Base-by-base conservation (phyloP, 805 yeast species). In the Wickerhamomyces silvicola region DNA sequence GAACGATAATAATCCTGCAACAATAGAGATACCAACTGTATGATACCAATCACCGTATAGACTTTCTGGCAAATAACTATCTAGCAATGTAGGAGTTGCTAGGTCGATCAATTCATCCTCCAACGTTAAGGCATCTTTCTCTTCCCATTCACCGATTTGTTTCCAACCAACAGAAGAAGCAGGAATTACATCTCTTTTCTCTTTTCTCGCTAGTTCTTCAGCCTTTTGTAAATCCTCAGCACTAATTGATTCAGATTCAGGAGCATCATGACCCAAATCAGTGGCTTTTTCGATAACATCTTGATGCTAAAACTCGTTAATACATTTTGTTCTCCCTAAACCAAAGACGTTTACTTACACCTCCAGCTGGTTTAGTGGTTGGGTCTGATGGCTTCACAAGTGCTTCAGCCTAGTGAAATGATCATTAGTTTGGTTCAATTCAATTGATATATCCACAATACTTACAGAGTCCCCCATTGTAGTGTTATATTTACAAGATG, bases 41-140 rank as follows among this genome's bases (percentile, higher is more conserved):
- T 92, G 97, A 53, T 81, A 92, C 98, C 98, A 92, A 53, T 92
- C 97, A 32, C 98, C 98, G 48, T 82, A 84, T 11, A 75, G 71
- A 22, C 60, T 66, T 18, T 84, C 81, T 7, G 94, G 94, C 33
- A 92, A 60, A 48, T 79, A 72, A 37, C 73, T 68, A 49, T 87
- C 96, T 37, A 88, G 62, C 22, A 82, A 49, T 0, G 97, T 84
- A 14, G 86, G 77, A 16, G 73, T 70, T 16, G 79, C 68, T 45
- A 87, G 62, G 55, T 87, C 95, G 41, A 72, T 68, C 35, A 78
- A 62, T 46, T 79, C 83, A 53, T 85, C 94, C 22, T 80, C 83
- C 10, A 57, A 56, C 7, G 74, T 75, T 44, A 84, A 62, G 2
- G 62, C 60, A 54, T 81, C 88, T 25, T 71, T 69, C 36, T 75